Conservation (phyloP, 202 grass and related monocot species). For the Eragrostis tef region DNA sequence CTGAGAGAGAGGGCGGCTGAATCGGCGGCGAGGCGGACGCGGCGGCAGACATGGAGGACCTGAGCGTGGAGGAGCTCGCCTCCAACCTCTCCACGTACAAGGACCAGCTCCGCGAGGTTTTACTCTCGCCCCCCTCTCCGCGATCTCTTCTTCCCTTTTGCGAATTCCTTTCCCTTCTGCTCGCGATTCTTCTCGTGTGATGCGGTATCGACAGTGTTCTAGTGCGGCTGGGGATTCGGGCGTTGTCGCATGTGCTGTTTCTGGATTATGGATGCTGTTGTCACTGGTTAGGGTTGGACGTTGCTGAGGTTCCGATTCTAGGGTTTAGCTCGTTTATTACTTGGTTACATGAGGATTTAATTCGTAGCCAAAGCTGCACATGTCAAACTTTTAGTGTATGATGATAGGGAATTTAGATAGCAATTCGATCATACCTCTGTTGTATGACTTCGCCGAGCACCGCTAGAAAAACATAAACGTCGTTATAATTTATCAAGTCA, state of each 20-base stretch:
- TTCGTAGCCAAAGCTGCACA: not conserved
- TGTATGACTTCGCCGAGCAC: not conserved
- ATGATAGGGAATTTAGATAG: not conserved
- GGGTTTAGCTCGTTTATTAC: conserved; percentile 21
- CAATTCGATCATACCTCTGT: not conserved
- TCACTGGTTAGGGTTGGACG: conserved; percentile 32
- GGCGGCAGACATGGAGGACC: conserved; percentile 64
- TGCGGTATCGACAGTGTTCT: not conserved
- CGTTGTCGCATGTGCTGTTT: not conserved
- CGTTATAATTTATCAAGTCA: not conserved
- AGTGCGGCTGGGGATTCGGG: not conserved
- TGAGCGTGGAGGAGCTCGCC: conserved; percentile 89
- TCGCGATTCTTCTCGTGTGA: not conserved
- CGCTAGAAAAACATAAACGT: not conserved
- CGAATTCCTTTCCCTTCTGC: not conserved
- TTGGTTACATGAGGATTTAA: not conserved
- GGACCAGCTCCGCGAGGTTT: conserved; percentile 86
- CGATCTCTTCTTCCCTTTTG: not conserved
- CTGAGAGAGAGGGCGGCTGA: not conserved
- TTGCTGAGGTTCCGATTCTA: not conserved
- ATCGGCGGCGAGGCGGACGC: not conserved
- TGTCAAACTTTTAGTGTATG: not conserved
- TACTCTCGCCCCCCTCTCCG: not conserved
- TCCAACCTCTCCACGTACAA: conserved; percentile 91
- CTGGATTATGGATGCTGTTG: not conserved